Conservation (phyloP, 1,284 basidiomycete species). For the Abortiporus biennis region DNA sequence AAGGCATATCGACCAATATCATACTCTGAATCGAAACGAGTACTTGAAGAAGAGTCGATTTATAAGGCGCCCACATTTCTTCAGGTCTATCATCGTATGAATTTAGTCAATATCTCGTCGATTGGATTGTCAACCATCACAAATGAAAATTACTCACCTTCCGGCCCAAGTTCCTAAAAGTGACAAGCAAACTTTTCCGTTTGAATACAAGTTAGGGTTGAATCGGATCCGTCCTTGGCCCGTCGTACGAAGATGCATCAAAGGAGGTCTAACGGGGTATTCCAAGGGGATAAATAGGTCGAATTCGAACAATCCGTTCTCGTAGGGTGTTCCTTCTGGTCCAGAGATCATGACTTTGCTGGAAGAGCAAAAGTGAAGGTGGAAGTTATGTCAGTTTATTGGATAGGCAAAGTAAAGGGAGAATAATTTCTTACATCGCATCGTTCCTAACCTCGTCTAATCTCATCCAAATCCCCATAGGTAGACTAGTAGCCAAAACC, state of each 20-base stretch:
- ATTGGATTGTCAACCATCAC: background rate
- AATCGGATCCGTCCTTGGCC: slow-evolving; percentile 45
- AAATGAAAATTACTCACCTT: slow-evolving; percentile 24
- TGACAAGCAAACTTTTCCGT: slow-evolving; percentile 48
- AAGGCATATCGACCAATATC: slow-evolving; percentile 51
- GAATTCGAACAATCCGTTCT: slow-evolving; percentile 50
- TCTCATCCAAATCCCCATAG: slow-evolving; percentile 48
- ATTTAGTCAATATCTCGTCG: slow-evolving; percentile 1
- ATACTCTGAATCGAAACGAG: slow-evolving; percentile 52
- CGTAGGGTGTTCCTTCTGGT: slow-evolving; percentile 48
- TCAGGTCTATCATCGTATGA: slow-evolving; percentile 34
- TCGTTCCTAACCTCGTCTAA: slow-evolving; percentile 53
- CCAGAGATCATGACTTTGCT: slow-evolving; percentile 54
- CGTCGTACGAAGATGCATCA: slow-evolving; percentile 44
- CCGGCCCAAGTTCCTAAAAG: slow-evolving; percentile 49
- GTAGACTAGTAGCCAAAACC: slow-evolving; percentile 45
- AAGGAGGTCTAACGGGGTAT: slow-evolving; percentile 40
- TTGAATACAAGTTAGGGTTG: slow-evolving; percentile 48
- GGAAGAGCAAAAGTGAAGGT: too few relatives aligned
- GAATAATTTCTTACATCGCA: slow-evolving; percentile 37
- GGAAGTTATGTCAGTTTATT: too few relatives aligned
- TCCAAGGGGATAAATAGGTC: slow-evolving; percentile 47
- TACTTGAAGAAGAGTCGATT: slow-evolving; percentile 50
- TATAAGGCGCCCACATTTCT: slow-evolving; percentile 45
- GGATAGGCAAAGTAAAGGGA: too few relatives aligned